Evolutionary conservation across 768 basidiomycete genomes (phyloP).

Genomic region (Calocera cornea): DNA sequence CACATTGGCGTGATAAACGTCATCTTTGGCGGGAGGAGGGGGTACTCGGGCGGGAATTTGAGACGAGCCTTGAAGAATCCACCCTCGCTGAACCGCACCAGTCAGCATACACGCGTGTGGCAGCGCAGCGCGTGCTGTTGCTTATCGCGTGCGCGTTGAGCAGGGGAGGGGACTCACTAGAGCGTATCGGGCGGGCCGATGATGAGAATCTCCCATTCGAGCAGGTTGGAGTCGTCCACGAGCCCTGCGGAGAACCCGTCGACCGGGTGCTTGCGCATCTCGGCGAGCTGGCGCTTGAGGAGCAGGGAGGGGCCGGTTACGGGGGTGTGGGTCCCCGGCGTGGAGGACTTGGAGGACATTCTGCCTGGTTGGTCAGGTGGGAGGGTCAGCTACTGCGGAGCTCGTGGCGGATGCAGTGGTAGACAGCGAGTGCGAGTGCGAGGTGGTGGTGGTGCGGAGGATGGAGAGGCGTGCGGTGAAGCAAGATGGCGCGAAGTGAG

Average conservation of each 20-base stretch:
- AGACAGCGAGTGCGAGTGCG: neutral
- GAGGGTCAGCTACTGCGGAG: too few relatives aligned
- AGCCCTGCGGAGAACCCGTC: conserved; percentile 97
- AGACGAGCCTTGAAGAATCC: conserved; percentile 88
- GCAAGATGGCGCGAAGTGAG: neutral
- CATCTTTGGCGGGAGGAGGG: conserved; percentile 88
- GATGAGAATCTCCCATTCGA: conserved; percentile 93
- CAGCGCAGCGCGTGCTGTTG: neutral
- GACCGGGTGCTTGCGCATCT: conserved; percentile 84
- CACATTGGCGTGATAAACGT: conserved; percentile 93
- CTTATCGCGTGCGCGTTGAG: neutral
- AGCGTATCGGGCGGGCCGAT: conserved; percentile 89
- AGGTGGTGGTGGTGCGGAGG: neutral
- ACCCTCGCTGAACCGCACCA: conserved; percentile 55
- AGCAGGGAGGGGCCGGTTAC: neutral
- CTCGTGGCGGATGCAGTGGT: neutral
- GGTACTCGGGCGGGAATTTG: conserved; percentile 81
- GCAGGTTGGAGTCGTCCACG: conserved; percentile 86
- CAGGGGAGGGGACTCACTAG: conserved; percentile 45
- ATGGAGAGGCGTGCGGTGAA: neutral
- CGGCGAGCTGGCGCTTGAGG: conserved; percentile 24
- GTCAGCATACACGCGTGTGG: conserved; percentile 13
- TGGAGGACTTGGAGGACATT: neutral
- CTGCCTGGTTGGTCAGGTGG: too few relatives aligned
- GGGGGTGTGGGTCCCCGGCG: neutral